phyloP scores from a whole-genome alignment of 176 grass and related monocot species.

The Carex parvula region DNA sequence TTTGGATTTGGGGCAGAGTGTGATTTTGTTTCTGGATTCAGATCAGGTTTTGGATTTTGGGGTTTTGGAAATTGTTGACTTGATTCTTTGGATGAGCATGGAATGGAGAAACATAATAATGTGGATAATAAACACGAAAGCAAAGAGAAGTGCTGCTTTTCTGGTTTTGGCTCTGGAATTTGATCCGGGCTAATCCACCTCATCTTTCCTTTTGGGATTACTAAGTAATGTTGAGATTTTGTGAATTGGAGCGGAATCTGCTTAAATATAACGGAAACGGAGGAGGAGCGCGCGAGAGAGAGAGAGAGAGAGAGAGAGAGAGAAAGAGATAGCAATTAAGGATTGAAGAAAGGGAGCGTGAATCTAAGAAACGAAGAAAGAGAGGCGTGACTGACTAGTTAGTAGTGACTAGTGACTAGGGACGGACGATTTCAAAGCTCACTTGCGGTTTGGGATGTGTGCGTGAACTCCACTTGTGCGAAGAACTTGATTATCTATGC shows the following conservation, averaged over 20 bases:
- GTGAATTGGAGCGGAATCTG: not conserved
- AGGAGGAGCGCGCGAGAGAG: not conserved
- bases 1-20: not conserved
- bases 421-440: not conserved
- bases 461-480: not conserved
- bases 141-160: conserved; percentile 9
- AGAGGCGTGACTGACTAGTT: not conserved
- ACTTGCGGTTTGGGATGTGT: conserved; percentile 18
- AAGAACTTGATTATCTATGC: conserved; percentile 2
- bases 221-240: not conserved
- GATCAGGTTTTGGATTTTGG: not conserved
- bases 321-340: not conserved
- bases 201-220: not conserved
- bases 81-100: not conserved
- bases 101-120: not conserved
- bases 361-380: conserved; percentile 6
- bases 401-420: no score
- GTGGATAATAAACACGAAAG: not conserved
- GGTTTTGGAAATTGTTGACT: not conserved
- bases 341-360: conserved; percentile 11
- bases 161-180: not conserved
- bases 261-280: conserved; percentile 11
- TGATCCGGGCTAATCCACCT: conserved; percentile 7
- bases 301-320: not conserved
- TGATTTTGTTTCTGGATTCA: not conserved